Conservation (phyloP, 805 yeast genomes). For the Candida yuanshanica region DNA sequence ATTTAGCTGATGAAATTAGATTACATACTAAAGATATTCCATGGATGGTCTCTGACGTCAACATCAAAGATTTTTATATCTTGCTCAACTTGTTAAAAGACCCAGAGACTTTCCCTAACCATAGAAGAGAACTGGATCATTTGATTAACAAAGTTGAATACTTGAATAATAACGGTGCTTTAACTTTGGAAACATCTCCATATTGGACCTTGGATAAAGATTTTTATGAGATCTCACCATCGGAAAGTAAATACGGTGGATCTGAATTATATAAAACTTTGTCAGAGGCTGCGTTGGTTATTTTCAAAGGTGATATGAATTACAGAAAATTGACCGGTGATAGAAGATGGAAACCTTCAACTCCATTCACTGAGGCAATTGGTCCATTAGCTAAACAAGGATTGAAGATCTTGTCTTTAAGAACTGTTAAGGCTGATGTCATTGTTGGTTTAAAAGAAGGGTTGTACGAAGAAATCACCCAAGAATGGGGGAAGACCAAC, state of each 20-base stretch:
- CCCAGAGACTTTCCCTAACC: slow-evolving; percentile 41
- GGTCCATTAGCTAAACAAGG: slow-evolving; percentile 60
- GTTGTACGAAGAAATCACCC: slow-evolving; percentile 58
- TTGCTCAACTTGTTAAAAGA: slow-evolving; percentile 54
- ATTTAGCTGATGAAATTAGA: slow-evolving; percentile 56
- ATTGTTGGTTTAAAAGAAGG: slow-evolving; percentile 80
- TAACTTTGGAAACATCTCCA: slow-evolving; percentile 50
- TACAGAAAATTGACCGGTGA: slow-evolving; percentile 93
- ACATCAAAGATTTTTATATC: slow-evolving; percentile 69
- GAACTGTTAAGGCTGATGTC: slow-evolving; percentile 97
- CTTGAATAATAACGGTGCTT: slow-evolving; percentile 40
- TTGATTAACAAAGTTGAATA: slow-evolving; percentile 41
- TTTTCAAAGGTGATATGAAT: slow-evolving; percentile 94
- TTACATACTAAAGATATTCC: slow-evolving; percentile 89
- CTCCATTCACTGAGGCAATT: slow-evolving; percentile 67
- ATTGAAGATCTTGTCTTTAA: slow-evolving; percentile 63
- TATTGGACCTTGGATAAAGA: slow-evolving; percentile 86
- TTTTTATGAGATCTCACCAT: slow-evolving; percentile 61
- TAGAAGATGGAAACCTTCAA: slow-evolving; percentile 77
- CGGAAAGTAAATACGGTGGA: slow-evolving; percentile 52
- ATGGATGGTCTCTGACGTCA: slow-evolving; percentile 97
- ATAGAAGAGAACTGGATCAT: slow-evolving; percentile 40
- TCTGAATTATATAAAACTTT: slow-evolving; percentile 56
- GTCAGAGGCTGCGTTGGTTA: slow-evolving; percentile 57
- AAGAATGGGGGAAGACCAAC: slow-evolving; percentile 55